Conservation (phyloP, 495 filamentous ascomycete species). For the Lasiosphaeria ovina region DNA sequence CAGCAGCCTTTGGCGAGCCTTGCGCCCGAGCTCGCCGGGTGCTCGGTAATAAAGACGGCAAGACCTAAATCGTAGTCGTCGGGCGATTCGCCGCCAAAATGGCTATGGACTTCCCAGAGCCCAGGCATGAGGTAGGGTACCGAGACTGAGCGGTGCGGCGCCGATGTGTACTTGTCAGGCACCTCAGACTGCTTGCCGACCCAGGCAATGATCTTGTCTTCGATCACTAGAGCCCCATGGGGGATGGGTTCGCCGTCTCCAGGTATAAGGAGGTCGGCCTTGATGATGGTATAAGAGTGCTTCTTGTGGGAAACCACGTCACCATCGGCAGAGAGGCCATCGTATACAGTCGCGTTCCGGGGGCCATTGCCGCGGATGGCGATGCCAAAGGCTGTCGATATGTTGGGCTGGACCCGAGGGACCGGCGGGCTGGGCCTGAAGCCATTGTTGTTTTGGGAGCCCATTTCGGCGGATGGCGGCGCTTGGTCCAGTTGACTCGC, state of each 20-base stretch:
- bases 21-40: slow-evolving; percentile 3
- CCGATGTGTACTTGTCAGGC: slow-evolving; percentile 34
- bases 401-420: not conserved
- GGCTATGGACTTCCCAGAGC: slow-evolving; percentile 53
- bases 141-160: slow-evolving; percentile 25
- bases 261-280: slow-evolving; percentile 44
- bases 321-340: slow-evolving; percentile 5
- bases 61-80: slow-evolving; percentile 8
- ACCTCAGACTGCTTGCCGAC: slow-evolving; percentile 36
- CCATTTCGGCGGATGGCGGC: too few species aligned
- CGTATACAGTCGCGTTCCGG: not conserved
- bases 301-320: slow-evolving; percentile 14
- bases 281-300: slow-evolving; percentile 32
- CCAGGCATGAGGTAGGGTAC: slow-evolving; percentile 51
- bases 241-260: slow-evolving; percentile 41
- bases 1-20: slow-evolving; percentile 4
- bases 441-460: too few species aligned
- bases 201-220: slow-evolving; percentile 42
- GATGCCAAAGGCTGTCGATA: slow-evolving; percentile 31
- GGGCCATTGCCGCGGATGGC: slow-evolving; percentile 18
- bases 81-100: slow-evolving; percentile 35
- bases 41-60: slow-evolving; percentile 9
- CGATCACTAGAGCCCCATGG: slow-evolving; percentile 42
- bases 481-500: too few species aligned
- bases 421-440: too few species aligned